phyloP scores from a whole-genome alignment of 2,329 filamentous ascomycete genomes.

The Beauveria brongniartii region DNA sequence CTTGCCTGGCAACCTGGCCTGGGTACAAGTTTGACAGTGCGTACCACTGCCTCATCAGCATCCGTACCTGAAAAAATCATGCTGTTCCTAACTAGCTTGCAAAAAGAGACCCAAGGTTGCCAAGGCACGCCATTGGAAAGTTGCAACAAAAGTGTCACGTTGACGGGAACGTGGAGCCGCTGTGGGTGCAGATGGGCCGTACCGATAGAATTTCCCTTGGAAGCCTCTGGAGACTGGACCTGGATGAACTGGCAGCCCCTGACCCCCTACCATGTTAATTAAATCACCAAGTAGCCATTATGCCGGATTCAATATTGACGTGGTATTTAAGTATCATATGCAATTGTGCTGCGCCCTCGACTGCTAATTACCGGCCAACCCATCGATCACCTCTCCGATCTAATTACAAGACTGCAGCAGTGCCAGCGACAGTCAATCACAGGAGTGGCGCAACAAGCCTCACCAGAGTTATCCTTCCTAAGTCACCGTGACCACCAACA shows the following conservation, averaged over 20 bases:
- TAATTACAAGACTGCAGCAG: too few relatives aligned
- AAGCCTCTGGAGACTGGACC: neutral
- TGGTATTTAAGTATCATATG: too few relatives aligned
- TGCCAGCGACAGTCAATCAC: too few relatives aligned
- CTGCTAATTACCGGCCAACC: neutral
- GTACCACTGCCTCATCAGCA: neutral
- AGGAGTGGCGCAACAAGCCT: too few relatives aligned
- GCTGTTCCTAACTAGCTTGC: neutral
- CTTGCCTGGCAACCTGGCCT: too few relatives aligned
- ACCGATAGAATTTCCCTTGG: neutral
- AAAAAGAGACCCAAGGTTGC: neutral
- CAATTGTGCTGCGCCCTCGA: neutral
- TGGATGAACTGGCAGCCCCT: too few relatives aligned
- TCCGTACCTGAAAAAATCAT: neutral
- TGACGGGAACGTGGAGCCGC: conserved; percentile 8
- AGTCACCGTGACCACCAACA: too few relatives aligned
- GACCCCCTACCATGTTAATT: neutral
- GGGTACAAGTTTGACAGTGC: neutral
- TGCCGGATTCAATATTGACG: too few relatives aligned
- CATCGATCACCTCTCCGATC: too few relatives aligned
- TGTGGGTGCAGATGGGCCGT: conserved; percentile 6
- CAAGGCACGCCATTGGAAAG: neutral
- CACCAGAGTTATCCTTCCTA: too few relatives aligned
- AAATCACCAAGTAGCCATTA: too few relatives aligned
- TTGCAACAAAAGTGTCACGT: neutral